phyloP scores from a whole-genome alignment of 163 green algal genomes.

The Scenedesmus sp. region DNA sequence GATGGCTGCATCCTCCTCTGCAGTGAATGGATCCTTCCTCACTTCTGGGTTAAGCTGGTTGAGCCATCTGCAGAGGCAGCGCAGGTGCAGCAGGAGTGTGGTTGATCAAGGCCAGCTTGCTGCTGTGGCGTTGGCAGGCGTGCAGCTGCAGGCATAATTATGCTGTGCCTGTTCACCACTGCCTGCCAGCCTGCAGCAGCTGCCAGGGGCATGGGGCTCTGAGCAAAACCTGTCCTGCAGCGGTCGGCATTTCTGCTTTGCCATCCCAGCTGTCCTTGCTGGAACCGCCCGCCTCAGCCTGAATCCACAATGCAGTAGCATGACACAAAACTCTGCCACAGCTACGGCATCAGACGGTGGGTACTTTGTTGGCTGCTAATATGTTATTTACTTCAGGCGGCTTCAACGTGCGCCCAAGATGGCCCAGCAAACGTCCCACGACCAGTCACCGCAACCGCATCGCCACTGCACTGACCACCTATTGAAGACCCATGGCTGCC shows the following conservation, averaged over 20 bases:
- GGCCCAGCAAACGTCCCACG: not conserved
- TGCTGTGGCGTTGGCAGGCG: no score
- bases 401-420: not conserved
- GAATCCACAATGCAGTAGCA: not conserved
- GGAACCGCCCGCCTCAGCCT: not conserved
- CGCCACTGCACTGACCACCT: not conserved
- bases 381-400: no score
- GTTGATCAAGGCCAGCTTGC: not conserved
- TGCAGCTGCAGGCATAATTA: not conserved
- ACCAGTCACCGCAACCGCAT: not conserved
- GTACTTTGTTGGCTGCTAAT: not conserved
- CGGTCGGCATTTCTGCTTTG: not conserved
- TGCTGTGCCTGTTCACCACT: not conserved
- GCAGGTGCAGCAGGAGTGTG: not conserved
- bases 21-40: slow-evolving; percentile 87
- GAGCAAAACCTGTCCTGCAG: no score
- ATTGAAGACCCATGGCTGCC: not conserved
- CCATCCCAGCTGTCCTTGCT: not conserved
- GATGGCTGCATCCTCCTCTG: slow-evolving; percentile 81
- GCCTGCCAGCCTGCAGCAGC: no score
- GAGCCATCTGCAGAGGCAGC: slow-evolving; percentile 83
- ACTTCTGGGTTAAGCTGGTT: slow-evolving; percentile 96
- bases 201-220: no score
- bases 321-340: not conserved
- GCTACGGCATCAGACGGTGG: not conserved